Conservation (phyloP, 192 early-diverging fungal genomes). For the Dissophora ornata region DNA sequence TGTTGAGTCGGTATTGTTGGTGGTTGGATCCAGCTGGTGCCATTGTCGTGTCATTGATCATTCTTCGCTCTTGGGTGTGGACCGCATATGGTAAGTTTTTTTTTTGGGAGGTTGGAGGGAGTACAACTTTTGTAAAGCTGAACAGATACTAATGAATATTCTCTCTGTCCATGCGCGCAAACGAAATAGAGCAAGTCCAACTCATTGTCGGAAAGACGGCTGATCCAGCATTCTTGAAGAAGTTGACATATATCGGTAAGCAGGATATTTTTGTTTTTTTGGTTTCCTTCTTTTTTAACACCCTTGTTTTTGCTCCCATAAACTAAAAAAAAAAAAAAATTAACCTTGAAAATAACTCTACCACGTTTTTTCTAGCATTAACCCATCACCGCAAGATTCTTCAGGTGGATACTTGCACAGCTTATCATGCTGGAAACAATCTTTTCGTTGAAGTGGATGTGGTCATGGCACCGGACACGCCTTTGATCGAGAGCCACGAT, state of each 20-base stretch:
- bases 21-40: conserved; percentile 83
- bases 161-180: too few species aligned
- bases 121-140: background rate
- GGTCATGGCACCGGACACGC: conserved; percentile 87
- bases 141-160: conserved; percentile 5
- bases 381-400: conserved; percentile 76
- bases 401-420: conserved; percentile 83
- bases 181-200: conserved; percentile 79
- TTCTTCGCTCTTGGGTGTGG: conserved; percentile 72
- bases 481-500: conserved; percentile 87
- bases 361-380: too few species aligned
- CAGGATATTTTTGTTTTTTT: too few species aligned
- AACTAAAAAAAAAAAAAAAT: too few species aligned
- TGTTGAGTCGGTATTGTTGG: conserved; percentile 68
- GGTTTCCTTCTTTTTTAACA: too few species aligned
- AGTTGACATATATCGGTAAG: conserved; percentile 83
- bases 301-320: too few species aligned
- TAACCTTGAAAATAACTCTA: too few species aligned
- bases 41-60: conserved; percentile 75
- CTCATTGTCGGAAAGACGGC: conserved; percentile 87
- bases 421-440: conserved; percentile 90
- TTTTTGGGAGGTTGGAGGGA: too few species aligned
- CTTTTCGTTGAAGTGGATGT: conserved; percentile 97
- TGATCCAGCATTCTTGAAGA: conserved; percentile 80
- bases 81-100: conserved; percentile 68